Percentiles rank a stretch among this genome's conserved stretches.
Evolutionary conservation across 1,284 basidiomycete species (phyloP).

Genomic region (Microbotryomycetes sp.): DNA sequence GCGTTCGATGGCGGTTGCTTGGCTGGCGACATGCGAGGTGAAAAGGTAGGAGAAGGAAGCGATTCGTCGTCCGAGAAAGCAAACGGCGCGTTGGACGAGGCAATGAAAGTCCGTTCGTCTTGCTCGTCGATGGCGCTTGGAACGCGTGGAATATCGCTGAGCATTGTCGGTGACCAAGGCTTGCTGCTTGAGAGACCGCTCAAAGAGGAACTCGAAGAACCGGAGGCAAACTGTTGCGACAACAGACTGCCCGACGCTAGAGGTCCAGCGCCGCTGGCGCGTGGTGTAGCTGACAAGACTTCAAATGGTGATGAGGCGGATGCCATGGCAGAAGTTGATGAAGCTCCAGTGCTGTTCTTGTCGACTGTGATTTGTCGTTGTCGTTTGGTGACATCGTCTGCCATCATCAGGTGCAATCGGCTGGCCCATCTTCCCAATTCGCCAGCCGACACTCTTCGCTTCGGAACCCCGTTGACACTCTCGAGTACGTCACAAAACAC

Average conservation of each 20-base stretch:
- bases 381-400: constrained; percentile 40
- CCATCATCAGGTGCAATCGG: constrained; percentile 58
- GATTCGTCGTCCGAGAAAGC: constrained; percentile 23
- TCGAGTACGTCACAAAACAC: constrained; percentile 78
- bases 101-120: neutral
- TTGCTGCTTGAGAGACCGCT: neutral
- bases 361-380: constrained; percentile 31
- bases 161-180: neutral
- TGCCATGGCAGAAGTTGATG: constrained; percentile 9
- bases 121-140: constrained; percentile 22
- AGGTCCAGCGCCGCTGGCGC: constrained; percentile 2
- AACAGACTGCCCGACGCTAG: constrained; percentile 1
- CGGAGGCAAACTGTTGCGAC: constrained; percentile 18
- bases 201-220: constrained; percentile 7
- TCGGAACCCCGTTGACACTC: constrained; percentile 42
- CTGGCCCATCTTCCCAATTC: constrained; percentile 84
- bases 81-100: neutral
- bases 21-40: constrained; percentile 9
- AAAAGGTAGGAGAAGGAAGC: constrained; percentile 29
- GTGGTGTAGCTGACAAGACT: neutral
- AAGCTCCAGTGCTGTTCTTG: constrained; percentile 10
- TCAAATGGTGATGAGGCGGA: constrained; percentile 9
- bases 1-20: neutral
- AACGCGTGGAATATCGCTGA: constrained; percentile 14
- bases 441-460: constrained; percentile 60